Base-by-base conservation (phyloP, 23 red algal genomes). In the Pyropia yezoensis region DNA sequence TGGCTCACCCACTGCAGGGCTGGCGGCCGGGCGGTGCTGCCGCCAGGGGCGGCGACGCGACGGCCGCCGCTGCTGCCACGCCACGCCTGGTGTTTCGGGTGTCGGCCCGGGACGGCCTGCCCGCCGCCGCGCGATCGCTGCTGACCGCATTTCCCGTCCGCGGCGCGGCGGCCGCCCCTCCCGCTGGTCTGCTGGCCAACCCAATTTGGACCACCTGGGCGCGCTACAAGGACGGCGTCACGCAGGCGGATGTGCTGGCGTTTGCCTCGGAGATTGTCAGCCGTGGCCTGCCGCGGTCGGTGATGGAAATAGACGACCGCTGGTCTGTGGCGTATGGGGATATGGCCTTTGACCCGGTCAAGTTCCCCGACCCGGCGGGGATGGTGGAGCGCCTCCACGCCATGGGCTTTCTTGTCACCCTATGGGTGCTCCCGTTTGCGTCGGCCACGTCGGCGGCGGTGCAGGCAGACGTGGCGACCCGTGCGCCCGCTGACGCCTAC, bases 121-220 rank as follows among this genome's bases (percentile, higher is more conserved):
- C 69, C 21, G 27, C 33, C 21, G 33, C 59, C 50, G 53, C 55
- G 6, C 59, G 55, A 6, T 25, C 28, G 50, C 18, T 74, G 19
- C 50, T 51, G 15, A 20, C 23, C 15, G 29, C 69, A 3, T 19
- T 15, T 9, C 25, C 33, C 17, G 47, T 74, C 7, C 69, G 69
- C 24, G 29, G 29, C 5, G 21, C n/a, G 33, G 20, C 33, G 22
- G 61, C 56, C 7, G 20, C 61, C 15, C 77, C 77, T 16, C 64
- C 63, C 7, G 18, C 62, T 2, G 18, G 57, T 27, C 49, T 88
- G 66, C 53, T 95, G 53, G 23, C 79, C 29, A 20, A 82, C 53
- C 76, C 82, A 17, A 95, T 95, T 52, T 95, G 90, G 90, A 87
- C 81, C 57, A 95, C 90, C 27, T 95, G 90, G 90, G 90, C 90